Conservation (phyloP, 2,329 filamentous ascomycete genomes). For the Trichoderma sp. region DNA sequence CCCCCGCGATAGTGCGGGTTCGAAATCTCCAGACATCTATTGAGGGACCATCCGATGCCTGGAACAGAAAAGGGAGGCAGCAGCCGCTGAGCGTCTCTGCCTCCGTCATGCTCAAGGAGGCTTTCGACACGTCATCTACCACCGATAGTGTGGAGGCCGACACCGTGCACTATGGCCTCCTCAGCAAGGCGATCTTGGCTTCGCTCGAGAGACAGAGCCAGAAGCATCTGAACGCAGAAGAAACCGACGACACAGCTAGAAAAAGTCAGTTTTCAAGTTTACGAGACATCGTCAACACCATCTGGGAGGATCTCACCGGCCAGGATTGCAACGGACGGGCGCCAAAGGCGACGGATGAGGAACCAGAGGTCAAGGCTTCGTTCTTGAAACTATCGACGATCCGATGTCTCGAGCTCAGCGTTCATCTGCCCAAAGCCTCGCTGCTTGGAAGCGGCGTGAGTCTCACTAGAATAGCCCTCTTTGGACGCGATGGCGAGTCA, state of each 20-base stretch:
- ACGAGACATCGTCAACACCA: constrained; percentile 25
- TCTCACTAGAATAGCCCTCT: constrained; percentile 46
- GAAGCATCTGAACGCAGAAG: background rate
- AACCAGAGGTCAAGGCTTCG: constrained; percentile 20
- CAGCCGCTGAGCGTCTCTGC: constrained; percentile 64
- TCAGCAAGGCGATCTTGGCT: constrained; percentile 62
- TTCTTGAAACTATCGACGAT: constrained; percentile 38
- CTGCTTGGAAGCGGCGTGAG: constrained; percentile 61
- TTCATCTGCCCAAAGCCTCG: constrained; percentile 65
- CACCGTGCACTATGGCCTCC: constrained; percentile 71
- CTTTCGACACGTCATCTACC: constrained; percentile 57
- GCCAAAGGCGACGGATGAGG: background rate
- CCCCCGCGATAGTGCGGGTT: constrained; percentile 53
- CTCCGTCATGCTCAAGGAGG: constrained; percentile 51
- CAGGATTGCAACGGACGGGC: constrained; percentile 20
- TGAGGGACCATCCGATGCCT: constrained; percentile 61
- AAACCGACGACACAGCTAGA: background rate
- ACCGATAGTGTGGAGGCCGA: constrained; percentile 62
- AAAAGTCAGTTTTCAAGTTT: background rate
- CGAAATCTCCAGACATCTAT: constrained; percentile 58
- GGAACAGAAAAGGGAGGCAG: constrained; percentile 56
- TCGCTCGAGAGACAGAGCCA: constrained; percentile 35
- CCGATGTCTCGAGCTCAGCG: constrained; percentile 48
- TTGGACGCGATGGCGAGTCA: constrained; percentile 28
- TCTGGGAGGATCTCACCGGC: constrained; percentile 36